Percentiles rank a stretch among this genome's conserved stretches.
Evolutionary conservation across 2,329 filamentous ascomycete genomes (phyloP).

Genomic region (Neonectria ditissima): DNA sequence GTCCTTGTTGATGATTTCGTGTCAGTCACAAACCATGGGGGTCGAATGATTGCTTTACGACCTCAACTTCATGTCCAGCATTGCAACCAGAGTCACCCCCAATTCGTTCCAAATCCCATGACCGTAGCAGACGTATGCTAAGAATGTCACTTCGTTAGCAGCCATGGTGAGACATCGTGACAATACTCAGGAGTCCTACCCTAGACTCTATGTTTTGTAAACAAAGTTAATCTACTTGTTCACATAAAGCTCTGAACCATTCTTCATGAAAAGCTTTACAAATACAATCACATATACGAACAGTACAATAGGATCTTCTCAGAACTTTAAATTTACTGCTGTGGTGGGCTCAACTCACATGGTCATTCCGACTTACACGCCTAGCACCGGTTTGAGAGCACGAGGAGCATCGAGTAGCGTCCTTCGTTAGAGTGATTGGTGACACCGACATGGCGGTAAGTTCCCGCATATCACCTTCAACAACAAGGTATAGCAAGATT

Average conservation of each 20-base stretch:
- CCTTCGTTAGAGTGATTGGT: too few species aligned
- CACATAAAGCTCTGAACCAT: not conserved
- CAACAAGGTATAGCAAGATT: not conserved
- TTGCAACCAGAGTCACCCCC: not conserved
- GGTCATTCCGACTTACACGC: not conserved
- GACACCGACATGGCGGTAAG: slow-evolving; percentile 3
- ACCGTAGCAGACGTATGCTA: not conserved
- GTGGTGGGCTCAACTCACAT: not conserved
- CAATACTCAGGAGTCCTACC: not conserved
- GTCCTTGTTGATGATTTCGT: not conserved
- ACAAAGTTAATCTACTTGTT: too few species aligned
- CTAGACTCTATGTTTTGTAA: not conserved
- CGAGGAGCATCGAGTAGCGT: not conserved
- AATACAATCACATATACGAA: too few species aligned
- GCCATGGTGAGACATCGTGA: not conserved
- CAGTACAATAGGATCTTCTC: rapidly evolving
- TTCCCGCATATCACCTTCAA: not conserved
- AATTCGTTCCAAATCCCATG: not conserved
- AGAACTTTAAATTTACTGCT: not conserved
- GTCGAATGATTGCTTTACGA: not conserved
- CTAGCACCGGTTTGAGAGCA: not conserved
- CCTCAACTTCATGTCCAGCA: not conserved
- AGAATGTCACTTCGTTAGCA: not conserved
- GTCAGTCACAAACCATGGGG: not conserved
- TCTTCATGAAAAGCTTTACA: too few species aligned